phyloP scores from a whole-genome alignment of 2,329 filamentous ascomycete species.

The Magnaporthiopsis rhizophila region DNA sequence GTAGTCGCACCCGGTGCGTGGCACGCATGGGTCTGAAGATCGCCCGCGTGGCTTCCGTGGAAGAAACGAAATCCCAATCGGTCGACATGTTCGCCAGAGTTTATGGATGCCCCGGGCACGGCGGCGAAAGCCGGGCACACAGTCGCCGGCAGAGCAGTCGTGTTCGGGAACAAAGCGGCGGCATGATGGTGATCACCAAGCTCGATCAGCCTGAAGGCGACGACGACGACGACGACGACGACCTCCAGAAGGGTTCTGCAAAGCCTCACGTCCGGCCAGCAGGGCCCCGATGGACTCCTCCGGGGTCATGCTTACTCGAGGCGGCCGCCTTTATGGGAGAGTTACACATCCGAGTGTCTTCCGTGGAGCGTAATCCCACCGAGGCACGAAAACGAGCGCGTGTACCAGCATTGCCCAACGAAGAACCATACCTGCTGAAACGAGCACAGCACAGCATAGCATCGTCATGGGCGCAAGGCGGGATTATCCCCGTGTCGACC shows the following conservation, averaged over 20 bases:
- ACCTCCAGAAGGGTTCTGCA: too few relatives aligned
- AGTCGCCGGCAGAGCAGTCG: not conserved
- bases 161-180: constrained; percentile 7
- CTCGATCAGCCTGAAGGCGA: constrained; percentile 18
- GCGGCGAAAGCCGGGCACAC: not conserved
- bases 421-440: constrained; percentile 21
- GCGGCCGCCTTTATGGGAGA: constrained; percentile 25
- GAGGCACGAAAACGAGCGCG: constrained; percentile 24
- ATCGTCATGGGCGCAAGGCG: constrained; percentile 23
- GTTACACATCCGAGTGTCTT: constrained; percentile 24
- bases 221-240: constrained; percentile 11
- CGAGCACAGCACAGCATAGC: constrained; percentile 20
- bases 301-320: constrained; percentile 24
- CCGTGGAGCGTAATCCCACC: constrained; percentile 24
- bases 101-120: too few relatives aligned
- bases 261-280: constrained; percentile 23
- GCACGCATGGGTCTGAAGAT: constrained; percentile 16
- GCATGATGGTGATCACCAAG: constrained; percentile 22
- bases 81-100: constrained; percentile 22
- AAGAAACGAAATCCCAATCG: constrained; percentile 20
- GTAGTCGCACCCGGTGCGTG: constrained; percentile 20
- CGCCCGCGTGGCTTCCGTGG: constrained; percentile 21
- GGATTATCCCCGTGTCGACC: constrained; percentile 23
- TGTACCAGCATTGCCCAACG: constrained; percentile 19
- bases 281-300: constrained; percentile 26